Evolutionary conservation across 2,329 filamentous ascomycete genomes (phyloP), one percentile per base, ranked within the genome.

Genomic region (Monosporascus sp.): DNA sequence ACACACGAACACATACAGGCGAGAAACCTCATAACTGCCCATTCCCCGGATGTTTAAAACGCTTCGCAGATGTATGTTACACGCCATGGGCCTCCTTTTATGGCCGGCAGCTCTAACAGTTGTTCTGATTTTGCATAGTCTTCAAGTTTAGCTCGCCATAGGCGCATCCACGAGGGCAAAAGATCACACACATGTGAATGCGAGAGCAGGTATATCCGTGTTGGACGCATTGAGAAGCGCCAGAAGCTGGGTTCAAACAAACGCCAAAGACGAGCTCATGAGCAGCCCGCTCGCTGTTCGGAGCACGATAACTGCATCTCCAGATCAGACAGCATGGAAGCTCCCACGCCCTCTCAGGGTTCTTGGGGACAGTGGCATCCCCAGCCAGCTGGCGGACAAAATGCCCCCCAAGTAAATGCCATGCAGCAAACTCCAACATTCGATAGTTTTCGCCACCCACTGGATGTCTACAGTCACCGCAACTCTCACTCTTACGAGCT

Each of bases 11-110:
- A 14, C 85, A 88, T 58, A 88, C 84, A 1, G 84, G 84, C 52
- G 85, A 88, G 72, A 89, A 88, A 68, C 85, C 85, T 54, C 84
- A 88, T 60, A 78, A 83, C 61, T 89, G 85, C 63, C 78, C 84
- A 63, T 80, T 85, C 58, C 70, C 79, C 25, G 83, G 81, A 20
- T 88, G 85, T 62, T 82, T 80, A 45, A 88, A 88, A 71, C 75
- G 82, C 41, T 88, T 88, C 64, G 87, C 85, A 51, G 85, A 88
- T 70, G 84, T 87, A 70, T 59, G 82, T 75, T 6, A 31, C 41
- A 41, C 44, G 25, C 17, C 3, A 3, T 22, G n/a, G 6, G 15
- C 37, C 31, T 18, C 24, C 20, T n/a, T 22, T 48, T 47, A 35
- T 44, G 48, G 47, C 17, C 38, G 8, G 20, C 17, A 24, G 3